Base-by-base conservation (phyloP, 179 eudicot genomes). In the Gypsophila paniculata region DNA sequence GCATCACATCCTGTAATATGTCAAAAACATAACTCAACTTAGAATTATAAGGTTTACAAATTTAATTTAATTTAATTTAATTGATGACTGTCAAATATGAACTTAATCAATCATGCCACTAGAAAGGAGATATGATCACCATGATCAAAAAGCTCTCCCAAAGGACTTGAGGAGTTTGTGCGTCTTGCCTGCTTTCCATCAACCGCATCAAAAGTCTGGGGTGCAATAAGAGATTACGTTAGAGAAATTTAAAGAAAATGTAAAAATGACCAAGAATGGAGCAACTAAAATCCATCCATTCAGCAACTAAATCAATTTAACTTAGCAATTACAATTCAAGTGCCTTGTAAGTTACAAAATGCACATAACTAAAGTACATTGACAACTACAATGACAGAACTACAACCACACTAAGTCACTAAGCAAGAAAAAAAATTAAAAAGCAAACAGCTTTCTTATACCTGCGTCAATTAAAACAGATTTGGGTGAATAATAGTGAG, bases 131-230 rank as follows among this genome's bases (percentile, higher is more conserved):
- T 55, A 54, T 15, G 69, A 32, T 85, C 74, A 90, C 99, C 99
- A 82, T 95, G 99, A 65, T 95, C 99, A 83, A 95, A 95, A 79
- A 95, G 97, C 83, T 95, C 99, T 49, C 99, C 99, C 80, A 95
- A 64, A 81, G 99, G 99, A 83, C 96, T 92, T 62, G 99, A 92
- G 38, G 98, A 95, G 81, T 86, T 90, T 73, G 99, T 95, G 73
- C 99, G 83, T 78, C 99, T 89, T 80, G 99, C 99, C 85, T 95
- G 99, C 83, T 95, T 95, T 63, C 99, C 99, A 85, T 95, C 98
- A 74, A 92, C 98, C 38, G 98, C 99, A 82, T 90, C 99, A 75
- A 95, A 95, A 72, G 99, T 95, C 99, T 95, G 72, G 18, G 73
- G 23, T 62, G 39, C 55, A 38, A 72, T 38, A 38, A 48, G 32